phyloP scores from a whole-genome alignment of 345 rosid genomes.

The Durio zibethinus region DNA sequence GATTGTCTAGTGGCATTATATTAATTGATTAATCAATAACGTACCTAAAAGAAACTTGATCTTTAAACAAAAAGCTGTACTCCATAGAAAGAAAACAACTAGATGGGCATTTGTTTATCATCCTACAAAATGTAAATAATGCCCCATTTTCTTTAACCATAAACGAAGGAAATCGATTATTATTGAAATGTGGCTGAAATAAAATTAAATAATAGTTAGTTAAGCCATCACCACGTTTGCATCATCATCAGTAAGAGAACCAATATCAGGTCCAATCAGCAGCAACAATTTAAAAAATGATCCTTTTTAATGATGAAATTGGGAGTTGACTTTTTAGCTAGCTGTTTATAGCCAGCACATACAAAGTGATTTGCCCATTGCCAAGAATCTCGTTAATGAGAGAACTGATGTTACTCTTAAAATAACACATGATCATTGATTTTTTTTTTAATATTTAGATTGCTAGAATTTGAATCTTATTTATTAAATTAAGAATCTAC shows the following conservation, averaged over 20 bases:
- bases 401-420: not conserved
- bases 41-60: too few relatives aligned
- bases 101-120: not conserved
- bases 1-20: not conserved
- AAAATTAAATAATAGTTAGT: not conserved
- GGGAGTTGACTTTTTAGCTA: not conserved
- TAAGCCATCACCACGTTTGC: not conserved
- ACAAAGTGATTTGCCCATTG: not conserved
- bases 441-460: too few relatives aligned
- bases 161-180: not conserved
- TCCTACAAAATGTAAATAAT: not conserved
- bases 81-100: not conserved
- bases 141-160: not conserved
- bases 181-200: not conserved
- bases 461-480: too few relatives aligned
- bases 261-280: not conserved
- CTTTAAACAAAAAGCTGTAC: not conserved
- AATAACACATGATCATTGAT: not conserved
- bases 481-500: too few relatives aligned
- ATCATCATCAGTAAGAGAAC: not conserved
- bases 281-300: not conserved
- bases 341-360: not conserved
- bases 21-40: not conserved
- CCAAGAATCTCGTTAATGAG: not conserved
- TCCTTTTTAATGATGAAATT: not conserved